Conservation (phyloP, 148 eudicot species). For the Chenopodium quinoa region DNA sequence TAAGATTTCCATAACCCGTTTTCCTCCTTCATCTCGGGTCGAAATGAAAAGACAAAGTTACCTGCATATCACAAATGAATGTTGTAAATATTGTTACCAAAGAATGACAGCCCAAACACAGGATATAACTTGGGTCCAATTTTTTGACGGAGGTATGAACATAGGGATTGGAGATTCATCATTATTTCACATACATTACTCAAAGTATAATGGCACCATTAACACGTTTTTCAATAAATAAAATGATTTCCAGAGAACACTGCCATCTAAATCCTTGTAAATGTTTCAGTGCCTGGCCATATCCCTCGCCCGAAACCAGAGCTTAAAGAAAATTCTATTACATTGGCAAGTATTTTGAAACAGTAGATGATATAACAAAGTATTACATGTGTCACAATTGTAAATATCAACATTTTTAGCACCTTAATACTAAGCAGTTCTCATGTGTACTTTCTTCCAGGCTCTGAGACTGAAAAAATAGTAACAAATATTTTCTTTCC, state of each 20-base stretch:
- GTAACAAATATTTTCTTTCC: neutral
- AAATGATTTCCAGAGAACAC: neutral
- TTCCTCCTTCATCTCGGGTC: conserved; percentile 56
- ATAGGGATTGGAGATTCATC: neutral
- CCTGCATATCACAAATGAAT: conserved; percentile 52
- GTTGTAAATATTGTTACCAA: conserved; percentile 2
- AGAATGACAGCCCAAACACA: neutral
- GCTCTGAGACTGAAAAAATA: neutral
- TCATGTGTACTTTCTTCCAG: neutral
- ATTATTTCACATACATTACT: neutral
- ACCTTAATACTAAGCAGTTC: neutral
- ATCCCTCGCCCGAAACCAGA: neutral
- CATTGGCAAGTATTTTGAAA: neutral
- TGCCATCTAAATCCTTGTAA: neutral
- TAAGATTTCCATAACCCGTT: conserved; percentile 28
- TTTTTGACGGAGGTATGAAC: neutral
- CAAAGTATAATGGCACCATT: neutral
- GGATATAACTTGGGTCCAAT: neutral
- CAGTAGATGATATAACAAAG: too few relatives aligned
- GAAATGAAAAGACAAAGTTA: conserved; percentile 78
- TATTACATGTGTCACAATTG: too few relatives aligned
- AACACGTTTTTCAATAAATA: neutral
- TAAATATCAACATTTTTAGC: neutral
- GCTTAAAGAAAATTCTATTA: neutral
- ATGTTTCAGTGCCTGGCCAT: neutral